These are phyloP conservation scores for Glycine soja DNA, from an alignment of 306 rosid species.

Conservation along the genomic window DNA sequence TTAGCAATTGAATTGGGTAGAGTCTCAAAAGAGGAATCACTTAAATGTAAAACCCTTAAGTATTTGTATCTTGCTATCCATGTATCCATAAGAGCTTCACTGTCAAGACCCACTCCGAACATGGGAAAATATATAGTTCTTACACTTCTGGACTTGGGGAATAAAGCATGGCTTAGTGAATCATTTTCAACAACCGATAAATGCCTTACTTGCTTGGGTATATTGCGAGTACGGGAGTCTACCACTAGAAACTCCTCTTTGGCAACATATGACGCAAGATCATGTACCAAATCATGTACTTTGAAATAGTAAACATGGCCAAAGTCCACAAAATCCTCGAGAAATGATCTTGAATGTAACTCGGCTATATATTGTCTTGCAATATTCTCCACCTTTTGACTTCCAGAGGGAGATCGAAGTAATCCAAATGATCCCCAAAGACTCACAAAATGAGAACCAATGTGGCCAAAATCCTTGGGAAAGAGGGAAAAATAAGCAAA, in stretches of 20 bases:
- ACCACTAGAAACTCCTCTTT: constrained; percentile 11
- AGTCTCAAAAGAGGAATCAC: constrained; percentile 13
- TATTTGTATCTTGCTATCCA: constrained; percentile 21
- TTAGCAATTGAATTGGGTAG: neutral
- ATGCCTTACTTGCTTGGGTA: neutral
- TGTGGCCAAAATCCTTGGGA: neutral
- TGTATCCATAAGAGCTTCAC: neutral
- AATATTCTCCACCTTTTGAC: neutral
- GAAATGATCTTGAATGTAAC: constrained; percentile 31
- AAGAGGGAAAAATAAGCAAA: constrained; percentile 14
- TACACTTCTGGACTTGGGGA: neutral
- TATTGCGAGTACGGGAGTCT: neutral
- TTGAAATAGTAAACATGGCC: neutral
- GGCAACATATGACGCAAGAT: constrained; percentile 10
- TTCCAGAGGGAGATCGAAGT: neutral
- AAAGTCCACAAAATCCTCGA: neutral
- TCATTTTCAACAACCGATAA: constrained; percentile 5
- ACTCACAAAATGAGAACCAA: too few species aligned
- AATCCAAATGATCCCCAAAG: neutral
- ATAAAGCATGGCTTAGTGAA: neutral
- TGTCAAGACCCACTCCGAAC: neutral
- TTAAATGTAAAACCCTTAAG: constrained; percentile 11
- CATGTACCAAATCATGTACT: constrained; percentile 34
- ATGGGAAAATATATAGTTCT: constrained; percentile 20
- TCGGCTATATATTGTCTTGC: neutral